Conservation (phyloP, 78 protist species). For the Dictyostelium capitatum region DNA sequence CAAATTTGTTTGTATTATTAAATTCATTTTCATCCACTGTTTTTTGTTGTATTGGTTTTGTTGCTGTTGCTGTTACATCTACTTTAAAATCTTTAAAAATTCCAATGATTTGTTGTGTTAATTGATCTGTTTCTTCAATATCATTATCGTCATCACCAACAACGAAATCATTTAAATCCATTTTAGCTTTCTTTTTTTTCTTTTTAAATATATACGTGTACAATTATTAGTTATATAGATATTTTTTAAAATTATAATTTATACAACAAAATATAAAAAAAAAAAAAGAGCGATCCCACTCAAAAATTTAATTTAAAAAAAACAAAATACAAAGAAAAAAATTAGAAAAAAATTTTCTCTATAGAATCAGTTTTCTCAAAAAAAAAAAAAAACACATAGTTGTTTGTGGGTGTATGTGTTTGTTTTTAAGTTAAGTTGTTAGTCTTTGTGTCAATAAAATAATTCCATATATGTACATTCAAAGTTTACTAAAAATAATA, state of each 20-base stretch:
- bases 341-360: neutral
- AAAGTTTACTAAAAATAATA: no score
- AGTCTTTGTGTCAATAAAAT: no score
- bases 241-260: neutral
- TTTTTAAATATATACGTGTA: neutral
- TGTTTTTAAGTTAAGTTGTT: neutral
- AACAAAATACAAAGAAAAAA: neutral
- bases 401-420: no score
- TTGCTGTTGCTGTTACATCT: neutral
- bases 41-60: neutral
- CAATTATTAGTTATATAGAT: no score
- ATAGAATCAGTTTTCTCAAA: no score
- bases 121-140: neutral
- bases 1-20: neutral
- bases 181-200: neutral
- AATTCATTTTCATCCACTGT: neutral
- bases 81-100: constrained; percentile 9
- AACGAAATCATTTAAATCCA: neutral
- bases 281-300: neutral
- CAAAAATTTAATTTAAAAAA: neutral
- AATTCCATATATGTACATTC: no score
- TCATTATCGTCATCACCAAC: constrained; percentile 24
- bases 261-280: neutral
- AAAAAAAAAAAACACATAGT: no score
- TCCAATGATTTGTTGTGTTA: constrained; percentile 3